Evolutionary conservation across 176 grass and related monocot genomes (phyloP), one percentile per base, ranked within the genome.

Genomic region (Aegilops speltoides): DNA sequence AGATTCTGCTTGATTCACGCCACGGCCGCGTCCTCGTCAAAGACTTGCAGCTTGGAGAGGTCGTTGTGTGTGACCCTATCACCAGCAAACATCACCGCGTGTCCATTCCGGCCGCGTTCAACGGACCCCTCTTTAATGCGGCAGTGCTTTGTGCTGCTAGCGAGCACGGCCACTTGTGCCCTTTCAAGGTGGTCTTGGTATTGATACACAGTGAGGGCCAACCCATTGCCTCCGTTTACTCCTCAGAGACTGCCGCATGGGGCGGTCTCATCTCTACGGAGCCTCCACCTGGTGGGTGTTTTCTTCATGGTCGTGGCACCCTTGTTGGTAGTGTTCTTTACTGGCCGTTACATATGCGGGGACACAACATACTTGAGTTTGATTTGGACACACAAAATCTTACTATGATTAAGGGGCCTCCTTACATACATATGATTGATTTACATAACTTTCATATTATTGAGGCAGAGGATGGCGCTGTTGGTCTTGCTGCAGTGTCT

Each of bases 71-170:
- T 23, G 62, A 64, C 11, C 62, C 24, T 25, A 64, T 64, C 24
- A 64, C 24, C 62, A 1, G 62, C 3, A 23, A 14, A 9, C 4
- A 65, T 1, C 11, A 1, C 25, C 3, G 25, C 3, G 0, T 65
- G 63, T 10, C 3, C 24, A 14, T 65, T 6, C 63, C 63, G 10
- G 23, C 63, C 3, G 63, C 28, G 3, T 7, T 65, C 12, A 61
- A 3, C 2, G 2, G 0, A 0, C 0, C 0, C 12, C 13, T 14
- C 63, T 4, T 65, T 3, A 29, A 1, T 0, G 63, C 33, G 63
- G 24, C 25, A 20, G 25, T 65, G 63, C 24, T 65, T 23, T 65
- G 63, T 10, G 25, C 11, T 15, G 63, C 63, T 10, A 2, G 1
- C 3, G 63, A 65, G 8, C 25, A 13, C 5, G 63, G 63, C 62